Conservation (phyloP, 345 rosid species). For the Boechera divaricarpa region DNA sequence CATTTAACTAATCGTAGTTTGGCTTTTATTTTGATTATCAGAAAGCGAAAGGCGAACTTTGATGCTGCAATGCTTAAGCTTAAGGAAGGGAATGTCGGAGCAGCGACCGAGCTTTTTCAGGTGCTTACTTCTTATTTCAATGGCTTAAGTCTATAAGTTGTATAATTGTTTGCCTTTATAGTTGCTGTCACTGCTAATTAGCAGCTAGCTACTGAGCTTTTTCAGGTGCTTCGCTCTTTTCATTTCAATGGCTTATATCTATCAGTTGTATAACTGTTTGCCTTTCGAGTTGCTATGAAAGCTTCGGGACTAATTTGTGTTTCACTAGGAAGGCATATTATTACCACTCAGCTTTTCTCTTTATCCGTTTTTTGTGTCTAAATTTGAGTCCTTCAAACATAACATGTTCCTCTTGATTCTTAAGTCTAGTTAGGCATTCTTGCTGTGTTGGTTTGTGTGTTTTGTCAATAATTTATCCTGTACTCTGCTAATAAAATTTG, state of each 20-base stretch:
- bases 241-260: background rate
- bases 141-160: background rate
- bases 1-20: background rate
- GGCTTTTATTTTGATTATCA: conserved; percentile 29
- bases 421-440: conserved; percentile 10
- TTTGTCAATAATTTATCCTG: background rate
- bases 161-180: background rate
- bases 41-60: conserved; percentile 67
- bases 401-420: conserved; percentile 13
- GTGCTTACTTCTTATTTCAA: conserved; percentile 42
- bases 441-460: conserved; percentile 9
- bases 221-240: conserved; percentile 53
- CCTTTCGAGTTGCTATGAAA: conserved; percentile 7
- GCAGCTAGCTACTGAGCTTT: conserved; percentile 64
- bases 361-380: background rate
- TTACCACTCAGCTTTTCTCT: background rate
- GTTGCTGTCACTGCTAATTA: background rate
- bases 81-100: conserved; percentile 68
- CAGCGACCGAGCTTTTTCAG: conserved; percentile 85
- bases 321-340: conserved; percentile 1
- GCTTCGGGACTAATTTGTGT: background rate
- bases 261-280: background rate
- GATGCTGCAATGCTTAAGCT: conserved; percentile 76
- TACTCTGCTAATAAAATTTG: conserved; percentile 17
- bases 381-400: conserved; percentile 9